Base-by-base conservation (phyloP, 2,329 filamentous ascomycete genomes). In the Colletotrichum shisoi region DNA sequence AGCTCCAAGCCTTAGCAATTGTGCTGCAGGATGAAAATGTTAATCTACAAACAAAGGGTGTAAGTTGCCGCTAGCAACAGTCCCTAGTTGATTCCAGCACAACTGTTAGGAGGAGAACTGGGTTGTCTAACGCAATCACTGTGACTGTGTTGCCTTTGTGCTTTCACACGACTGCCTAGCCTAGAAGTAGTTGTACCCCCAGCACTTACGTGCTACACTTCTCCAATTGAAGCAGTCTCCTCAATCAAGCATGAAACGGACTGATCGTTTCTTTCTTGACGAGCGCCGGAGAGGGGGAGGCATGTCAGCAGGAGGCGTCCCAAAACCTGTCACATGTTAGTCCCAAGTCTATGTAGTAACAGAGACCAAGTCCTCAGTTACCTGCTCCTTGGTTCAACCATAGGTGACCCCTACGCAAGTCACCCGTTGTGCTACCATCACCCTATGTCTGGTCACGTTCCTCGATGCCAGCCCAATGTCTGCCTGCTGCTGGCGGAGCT, bases 361-460 rank as follows among this genome's bases (percentile, higher is more conserved):
- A 13, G 9, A 19, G 3, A 13, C 13, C 17, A 24, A 6, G 8
- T 11, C 17, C 15, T 27, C 8, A 13, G 27, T 48, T 39, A 58
- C 56, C 40, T 17, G n/a, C 24, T 37, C n/a, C 40, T 48, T 13
- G 56, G 15, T 42, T 39, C 19, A 17, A 46, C 8, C 7, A 27
- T 39, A 9, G 4, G 12, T 19, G 42, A 13, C 31, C 27, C 42
- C 13, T 39, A 31, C 5, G n/a, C n/a, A 6, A 39, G 51, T 53
- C 11, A 39, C 15, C n/a, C 17, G 49, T 39, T n/a, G 31, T 39
- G 51, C 12, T 11, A 39, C 51, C 51, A 53, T 39, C n/a, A n/a
- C 39, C 39, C 51, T 53, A 53, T 53, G 51, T 17, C 31, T 53
- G 51, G 51, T 39, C 34, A 37, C 51, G 34, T 39, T 53, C 51